phyloP scores from a whole-genome alignment of 371 early-diverging fungal genomes.

The Zychaea mexicana region DNA sequence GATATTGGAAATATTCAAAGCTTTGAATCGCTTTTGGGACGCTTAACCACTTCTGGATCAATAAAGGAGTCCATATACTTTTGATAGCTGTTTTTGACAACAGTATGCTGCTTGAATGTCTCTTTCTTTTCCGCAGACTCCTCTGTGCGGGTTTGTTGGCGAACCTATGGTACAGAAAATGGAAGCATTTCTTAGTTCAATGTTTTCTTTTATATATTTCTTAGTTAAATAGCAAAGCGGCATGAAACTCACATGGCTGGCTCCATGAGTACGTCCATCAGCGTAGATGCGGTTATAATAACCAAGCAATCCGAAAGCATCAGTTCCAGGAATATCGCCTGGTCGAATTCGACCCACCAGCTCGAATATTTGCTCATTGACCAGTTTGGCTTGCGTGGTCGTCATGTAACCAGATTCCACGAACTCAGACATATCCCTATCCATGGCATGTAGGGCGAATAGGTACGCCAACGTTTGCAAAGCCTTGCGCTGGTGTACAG shows the following conservation, averaged over 20 bases:
- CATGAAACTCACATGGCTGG: too few species aligned
- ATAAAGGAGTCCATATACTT: constrained; percentile 56
- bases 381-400: constrained; percentile 51
- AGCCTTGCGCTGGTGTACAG: constrained; percentile 31
- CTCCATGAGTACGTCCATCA: too few species aligned
- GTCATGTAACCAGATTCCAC: constrained; percentile 52
- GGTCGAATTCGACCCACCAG: constrained; percentile 64
- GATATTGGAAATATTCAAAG: background rate
- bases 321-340: constrained; percentile 73
- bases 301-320: constrained; percentile 79
- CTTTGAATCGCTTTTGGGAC: background rate
- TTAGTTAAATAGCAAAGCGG: constrained; percentile 78
- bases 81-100: constrained; percentile 59
- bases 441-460: constrained; percentile 66
- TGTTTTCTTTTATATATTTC: constrained; percentile 39
- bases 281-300: too few species aligned
- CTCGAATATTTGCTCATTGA: constrained; percentile 51
- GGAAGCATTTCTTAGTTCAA: too few species aligned
- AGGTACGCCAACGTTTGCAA: constrained; percentile 54
- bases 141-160: background rate
- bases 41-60: constrained; percentile 20
- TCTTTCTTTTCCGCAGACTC: constrained; percentile 60
- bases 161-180: too few species aligned
- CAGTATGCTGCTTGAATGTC: constrained; percentile 64
- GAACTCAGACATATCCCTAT: constrained; percentile 68